A percentile compares a stretch with the other conserved stretches of the same genome.
These are phyloP conservation scores for Ceratocystis eucalypticola DNA, from an alignment of 2,329 filamentous ascomycete species.

Conservation along the genomic window DNA sequence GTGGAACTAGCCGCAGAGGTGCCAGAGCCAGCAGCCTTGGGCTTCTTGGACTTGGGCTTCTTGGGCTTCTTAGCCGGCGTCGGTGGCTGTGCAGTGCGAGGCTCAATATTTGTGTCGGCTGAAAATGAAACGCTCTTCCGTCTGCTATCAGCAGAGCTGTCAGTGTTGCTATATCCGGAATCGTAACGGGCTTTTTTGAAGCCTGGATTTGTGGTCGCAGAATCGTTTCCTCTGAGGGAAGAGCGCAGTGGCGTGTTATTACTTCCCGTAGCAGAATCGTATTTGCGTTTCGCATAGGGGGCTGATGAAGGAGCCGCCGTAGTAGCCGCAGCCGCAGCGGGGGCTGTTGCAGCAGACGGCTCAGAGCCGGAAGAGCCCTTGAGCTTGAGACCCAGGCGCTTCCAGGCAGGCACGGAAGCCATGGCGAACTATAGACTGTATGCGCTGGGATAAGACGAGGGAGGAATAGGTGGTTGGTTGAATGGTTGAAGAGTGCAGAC, in stretches of 20 bases:
- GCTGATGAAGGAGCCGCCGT: neutral
- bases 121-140: slow-evolving; percentile 39
- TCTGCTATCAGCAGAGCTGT: slow-evolving; percentile 23
- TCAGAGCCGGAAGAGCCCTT: slow-evolving; percentile 29
- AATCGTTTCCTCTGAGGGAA: slow-evolving; percentile 19
- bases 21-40: slow-evolving; percentile 28
- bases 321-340: neutral
- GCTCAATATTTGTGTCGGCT: slow-evolving; percentile 29
- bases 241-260: slow-evolving; percentile 14
- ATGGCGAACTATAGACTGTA: slow-evolving; percentile 33
- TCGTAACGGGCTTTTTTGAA: slow-evolving; percentile 25
- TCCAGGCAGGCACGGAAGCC: slow-evolving; percentile 44
- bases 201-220: slow-evolving; percentile 19
- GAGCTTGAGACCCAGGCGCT: slow-evolving; percentile 50
- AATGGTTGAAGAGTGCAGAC: neutral
- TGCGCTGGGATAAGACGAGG: slow-evolving; percentile 23
- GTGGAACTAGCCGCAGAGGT: slow-evolving; percentile 23
- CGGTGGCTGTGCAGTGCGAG: slow-evolving; percentile 21
- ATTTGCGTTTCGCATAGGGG: slow-evolving; percentile 29
- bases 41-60: slow-evolving; percentile 29
- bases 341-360: slow-evolving; percentile 21
- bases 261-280: slow-evolving; percentile 14
- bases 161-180: slow-evolving; percentile 16
- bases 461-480: neutral
- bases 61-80: slow-evolving; percentile 25